Evolutionary conservation across 768 basidiomycete species (phyloP).

Genomic region (Agaricus subrufescens): DNA sequence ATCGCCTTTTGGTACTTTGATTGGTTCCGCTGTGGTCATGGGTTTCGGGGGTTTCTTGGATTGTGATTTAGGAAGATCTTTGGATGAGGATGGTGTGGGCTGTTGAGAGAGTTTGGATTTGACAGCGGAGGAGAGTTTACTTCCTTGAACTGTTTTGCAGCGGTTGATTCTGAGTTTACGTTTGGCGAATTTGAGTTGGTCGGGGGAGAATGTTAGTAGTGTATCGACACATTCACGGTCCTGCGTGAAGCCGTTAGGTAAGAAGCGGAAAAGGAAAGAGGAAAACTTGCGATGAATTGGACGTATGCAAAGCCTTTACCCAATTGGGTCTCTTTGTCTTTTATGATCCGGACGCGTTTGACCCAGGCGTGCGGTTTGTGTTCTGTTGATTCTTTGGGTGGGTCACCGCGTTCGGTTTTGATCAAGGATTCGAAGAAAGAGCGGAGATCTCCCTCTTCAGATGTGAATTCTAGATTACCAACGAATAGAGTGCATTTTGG

Average conservation of each 20-base stretch:
- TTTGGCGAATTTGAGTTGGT: conserved; percentile 86
- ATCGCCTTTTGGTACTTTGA: conserved; percentile 69
- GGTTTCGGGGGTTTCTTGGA: conserved; percentile 11
- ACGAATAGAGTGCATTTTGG: conserved; percentile 86
- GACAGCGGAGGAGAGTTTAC: conserved; percentile 15
- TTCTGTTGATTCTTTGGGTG: conserved; percentile 26
- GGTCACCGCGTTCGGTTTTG: conserved; percentile 62
- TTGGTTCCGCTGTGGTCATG: conserved; percentile 16
- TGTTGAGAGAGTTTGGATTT: conserved; percentile 16
- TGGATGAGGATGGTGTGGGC: conserved; percentile 3
- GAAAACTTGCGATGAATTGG: conserved; percentile 66
- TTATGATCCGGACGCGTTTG: conserved; percentile 77
- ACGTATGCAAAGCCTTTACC: conserved; percentile 97
- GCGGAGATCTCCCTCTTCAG: conserved; percentile 86
- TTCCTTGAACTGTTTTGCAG: conserved; percentile 69
- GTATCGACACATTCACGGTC: conserved; percentile 92
- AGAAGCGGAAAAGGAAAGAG: background rate
- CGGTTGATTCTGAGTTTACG: conserved; percentile 88
- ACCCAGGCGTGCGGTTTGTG: conserved; percentile 59
- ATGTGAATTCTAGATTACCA: conserved; percentile 89
- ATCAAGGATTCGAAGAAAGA: conserved; percentile 82
- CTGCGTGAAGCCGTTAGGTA: conserved; percentile 32
- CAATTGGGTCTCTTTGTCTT: conserved; percentile 87
- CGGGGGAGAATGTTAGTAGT: conserved; percentile 72
- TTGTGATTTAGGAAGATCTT: background rate